Conservation (phyloP, 495 filamentous ascomycete genomes). For the Aspergillus olivimuriae region DNA sequence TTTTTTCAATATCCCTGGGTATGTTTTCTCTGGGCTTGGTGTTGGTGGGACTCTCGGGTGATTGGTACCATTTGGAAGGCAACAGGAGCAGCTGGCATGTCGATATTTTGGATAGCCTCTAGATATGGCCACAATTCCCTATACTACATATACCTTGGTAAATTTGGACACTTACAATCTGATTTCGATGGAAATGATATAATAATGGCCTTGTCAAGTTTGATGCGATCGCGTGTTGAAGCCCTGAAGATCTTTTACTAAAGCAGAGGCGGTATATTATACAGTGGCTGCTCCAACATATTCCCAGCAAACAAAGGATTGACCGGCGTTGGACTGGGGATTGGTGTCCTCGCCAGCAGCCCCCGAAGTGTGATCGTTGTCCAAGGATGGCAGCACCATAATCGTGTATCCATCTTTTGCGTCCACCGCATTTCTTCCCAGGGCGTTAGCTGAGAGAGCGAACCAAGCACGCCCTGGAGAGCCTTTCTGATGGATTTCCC, state of each 20-base stretch:
- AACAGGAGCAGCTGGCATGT: not conserved
- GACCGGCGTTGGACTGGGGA: conserved; percentile 1
- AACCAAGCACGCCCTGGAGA: conserved; percentile 27
- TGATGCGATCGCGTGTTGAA: no score
- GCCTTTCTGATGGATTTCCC: conserved; percentile 10
- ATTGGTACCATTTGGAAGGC: no score
- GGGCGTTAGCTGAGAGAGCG: conserved; percentile 28
- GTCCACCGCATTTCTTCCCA: conserved; percentile 34
- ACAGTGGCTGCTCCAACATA: conserved; percentile 30
- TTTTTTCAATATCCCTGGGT: conserved; percentile 1
- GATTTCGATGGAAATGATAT: no score
- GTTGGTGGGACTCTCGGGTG: not conserved
- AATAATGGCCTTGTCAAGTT: no score
- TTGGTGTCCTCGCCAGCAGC: not conserved
- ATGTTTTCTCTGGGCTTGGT: not conserved
- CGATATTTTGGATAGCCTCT: conserved; percentile 1
- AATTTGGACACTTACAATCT: not conserved
- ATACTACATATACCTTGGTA: not conserved
- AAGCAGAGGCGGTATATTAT: no score
- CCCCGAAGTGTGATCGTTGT: not conserved
- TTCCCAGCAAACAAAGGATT: conserved; percentile 31
- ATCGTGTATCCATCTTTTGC: conserved; percentile 42
- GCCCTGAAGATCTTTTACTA: no score
- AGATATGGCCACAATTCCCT: not conserved
- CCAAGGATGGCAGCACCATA: conserved; percentile 17